Base-by-base conservation (phyloP, 352 stramenopile genomes). In the Globisporangium lucens region DNA sequence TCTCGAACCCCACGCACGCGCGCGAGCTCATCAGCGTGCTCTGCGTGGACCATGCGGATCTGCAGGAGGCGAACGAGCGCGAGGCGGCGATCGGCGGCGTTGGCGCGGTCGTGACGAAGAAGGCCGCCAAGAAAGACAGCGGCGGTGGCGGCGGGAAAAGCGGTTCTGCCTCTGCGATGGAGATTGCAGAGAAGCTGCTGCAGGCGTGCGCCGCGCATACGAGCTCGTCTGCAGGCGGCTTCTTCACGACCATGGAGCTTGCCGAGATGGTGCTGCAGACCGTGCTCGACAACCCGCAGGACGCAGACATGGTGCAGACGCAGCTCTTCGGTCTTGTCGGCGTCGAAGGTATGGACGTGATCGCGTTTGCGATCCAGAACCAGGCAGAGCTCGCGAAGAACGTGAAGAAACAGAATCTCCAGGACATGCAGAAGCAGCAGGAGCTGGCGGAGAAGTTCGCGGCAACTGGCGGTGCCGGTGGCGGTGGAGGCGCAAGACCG, bases 271-370 rank as follows among this genome's bases (percentile, higher is more conserved):
- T 93, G 35, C 66, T 90, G 22, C 83, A 95, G 69, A 91, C 75
- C 0, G 71, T 88, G 20, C 77, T 85, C 46, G 79, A 86, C 24
- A 77, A 78, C 67, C 67, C 58, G 38, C 69, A 71, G 35, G 78
- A 91, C 65, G 73, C 78, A 1, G 85, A 95, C 58, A 74, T 74
- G 8, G 75, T 90, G 22, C 85, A 93, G 61, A 74, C 78, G 70
- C 85, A 91, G 60, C 76, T 95, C 56, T 95, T 95, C 62, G 80
- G 85, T 2, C 85, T 95, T 51, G 81, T 95, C 1, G 87, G 87
- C n/a, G 85, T 91, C 20, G 85, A 95, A 56, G 85, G 87, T 68
- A 91, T 95, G 82, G 85, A 93, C 38, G 67, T 95, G 13, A 95
- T 95, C 63, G 77, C 86, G 12, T 92, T 94, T 57, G 78, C 83